Evolutionary conservation across 768 basidiomycete genomes (phyloP).

Genomic region (Suillus spraguei): DNA sequence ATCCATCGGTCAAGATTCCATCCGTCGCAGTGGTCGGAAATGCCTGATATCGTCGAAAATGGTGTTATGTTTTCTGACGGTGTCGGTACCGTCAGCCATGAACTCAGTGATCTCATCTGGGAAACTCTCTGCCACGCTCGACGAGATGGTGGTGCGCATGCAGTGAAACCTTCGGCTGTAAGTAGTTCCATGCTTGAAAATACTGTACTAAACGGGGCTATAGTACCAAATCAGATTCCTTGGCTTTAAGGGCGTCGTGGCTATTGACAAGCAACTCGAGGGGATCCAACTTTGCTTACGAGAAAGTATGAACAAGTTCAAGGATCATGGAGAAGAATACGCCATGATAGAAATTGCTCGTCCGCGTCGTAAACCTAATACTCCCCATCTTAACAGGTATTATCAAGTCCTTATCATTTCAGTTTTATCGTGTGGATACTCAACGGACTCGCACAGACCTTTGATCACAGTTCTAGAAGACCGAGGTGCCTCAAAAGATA

Average conservation of each 20-base stretch:
- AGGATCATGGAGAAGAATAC: slow-evolving; percentile 44
- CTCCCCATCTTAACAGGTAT: slow-evolving; percentile 74
- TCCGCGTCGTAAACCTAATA: slow-evolving; percentile 60
- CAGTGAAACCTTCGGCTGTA: slow-evolving; percentile 62
- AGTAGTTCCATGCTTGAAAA: slow-evolving; percentile 28
- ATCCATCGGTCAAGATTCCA: slow-evolving; percentile 67
- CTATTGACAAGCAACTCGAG: slow-evolving; percentile 54
- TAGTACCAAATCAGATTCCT: slow-evolving; percentile 83
- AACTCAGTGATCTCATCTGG: slow-evolving; percentile 65
- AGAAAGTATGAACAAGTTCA: too few relatives aligned
- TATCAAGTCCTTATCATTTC: background rate
- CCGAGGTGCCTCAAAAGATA: too few relatives aligned
- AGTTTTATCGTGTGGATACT: background rate
- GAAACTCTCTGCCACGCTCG: slow-evolving; percentile 48
- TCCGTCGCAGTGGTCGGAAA: slow-evolving; percentile 60
- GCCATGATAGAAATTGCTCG: slow-evolving; percentile 77
- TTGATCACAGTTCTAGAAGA: too few relatives aligned
- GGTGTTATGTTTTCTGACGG: slow-evolving; percentile 71
- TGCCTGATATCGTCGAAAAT: slow-evolving; percentile 55
- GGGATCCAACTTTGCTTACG: slow-evolving; percentile 72
- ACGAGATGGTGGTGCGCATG: too few relatives aligned
- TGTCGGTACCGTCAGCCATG: slow-evolving; percentile 73
- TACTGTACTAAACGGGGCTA: background rate
- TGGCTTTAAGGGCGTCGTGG: slow-evolving; percentile 83
- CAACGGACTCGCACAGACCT: slow-evolving; percentile 43